A percentile compares a stretch with the other conserved stretches of the same genome.
Evolutionary conservation across 2,329 filamentous ascomycete genomes (phyloP).

Genomic region (Aspergillus brunneoviolaceus): DNA sequence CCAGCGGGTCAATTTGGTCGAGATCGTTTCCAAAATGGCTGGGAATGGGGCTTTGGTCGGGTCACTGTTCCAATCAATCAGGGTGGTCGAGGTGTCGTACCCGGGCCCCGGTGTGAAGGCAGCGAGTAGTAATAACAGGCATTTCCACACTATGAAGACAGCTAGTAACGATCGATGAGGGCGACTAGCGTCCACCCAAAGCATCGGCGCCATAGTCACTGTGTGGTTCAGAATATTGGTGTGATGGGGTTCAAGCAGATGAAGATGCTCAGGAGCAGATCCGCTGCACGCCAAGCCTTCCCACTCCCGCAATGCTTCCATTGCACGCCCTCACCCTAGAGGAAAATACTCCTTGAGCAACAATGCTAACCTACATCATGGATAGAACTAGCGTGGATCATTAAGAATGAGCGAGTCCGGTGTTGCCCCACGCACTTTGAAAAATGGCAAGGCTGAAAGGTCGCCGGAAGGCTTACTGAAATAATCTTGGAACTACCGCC

Average conservation of each 20-base stretch:
- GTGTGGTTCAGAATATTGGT: background rate
- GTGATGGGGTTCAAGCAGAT: background rate
- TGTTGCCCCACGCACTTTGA: too few species aligned
- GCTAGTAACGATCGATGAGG: slow-evolving; percentile 1
- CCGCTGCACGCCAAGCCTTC: background rate
- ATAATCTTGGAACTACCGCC: too few species aligned
- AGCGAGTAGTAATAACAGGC: slow-evolving; percentile 2
- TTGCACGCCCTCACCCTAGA: too few species aligned
- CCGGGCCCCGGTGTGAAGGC: slow-evolving; percentile 7
- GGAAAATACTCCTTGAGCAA: too few species aligned
- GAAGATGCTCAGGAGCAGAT: background rate
- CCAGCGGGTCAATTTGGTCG: slow-evolving; percentile 8
- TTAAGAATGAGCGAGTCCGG: too few species aligned
- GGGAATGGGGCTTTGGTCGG: background rate
- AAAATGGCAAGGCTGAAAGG: too few species aligned
- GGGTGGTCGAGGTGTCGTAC: slow-evolving; percentile 11
- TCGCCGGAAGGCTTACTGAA: too few species aligned
- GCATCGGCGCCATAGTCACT: background rate
- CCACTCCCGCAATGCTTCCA: background rate
- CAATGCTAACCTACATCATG: too few species aligned
- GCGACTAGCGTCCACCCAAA: background rate
- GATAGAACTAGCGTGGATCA: too few species aligned
- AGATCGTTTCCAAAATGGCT: background rate
- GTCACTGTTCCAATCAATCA: background rate
- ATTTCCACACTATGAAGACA: slow-evolving; percentile 4